These are phyloP conservation scores for Diatrype stigma DNA, from an alignment of 2,329 filamentous ascomycete genomes.

Conservation along the genomic window DNA sequence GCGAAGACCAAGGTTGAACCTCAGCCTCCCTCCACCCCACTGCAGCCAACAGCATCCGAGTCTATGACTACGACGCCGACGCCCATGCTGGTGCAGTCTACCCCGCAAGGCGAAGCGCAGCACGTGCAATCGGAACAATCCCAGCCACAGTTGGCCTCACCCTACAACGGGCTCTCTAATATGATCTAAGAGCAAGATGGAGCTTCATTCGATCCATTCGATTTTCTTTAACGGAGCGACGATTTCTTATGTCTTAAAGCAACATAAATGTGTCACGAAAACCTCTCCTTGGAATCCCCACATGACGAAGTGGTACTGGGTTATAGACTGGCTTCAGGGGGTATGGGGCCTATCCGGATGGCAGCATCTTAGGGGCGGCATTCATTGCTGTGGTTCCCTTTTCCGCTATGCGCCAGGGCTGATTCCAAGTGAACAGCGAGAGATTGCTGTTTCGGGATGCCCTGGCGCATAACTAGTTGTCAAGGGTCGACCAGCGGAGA, in stretches of 20 bases:
- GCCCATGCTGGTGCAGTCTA: constrained; percentile 23
- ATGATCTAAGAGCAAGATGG: constrained; percentile 37
- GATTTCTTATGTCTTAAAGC: constrained; percentile 14
- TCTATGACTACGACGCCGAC: constrained; percentile 38
- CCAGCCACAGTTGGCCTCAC: constrained; percentile 28
- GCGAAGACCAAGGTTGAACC: constrained; percentile 45
- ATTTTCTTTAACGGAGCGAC: not conserved
- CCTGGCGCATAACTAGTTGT: too few relatives aligned
- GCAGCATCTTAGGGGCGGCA: constrained; percentile 5
- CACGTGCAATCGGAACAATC: constrained; percentile 23
- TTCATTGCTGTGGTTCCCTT: constrained; percentile 6
- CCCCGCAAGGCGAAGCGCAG: constrained; percentile 24
- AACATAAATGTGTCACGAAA: constrained; percentile 23
- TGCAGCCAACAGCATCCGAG: constrained; percentile 34
- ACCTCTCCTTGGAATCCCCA: constrained; percentile 18
- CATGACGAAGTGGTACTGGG: constrained; percentile 16
- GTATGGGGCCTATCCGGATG: constrained; percentile 9
- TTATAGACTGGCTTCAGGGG: constrained; percentile 24
- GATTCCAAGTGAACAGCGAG: not conserved
- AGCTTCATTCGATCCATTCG: not conserved
- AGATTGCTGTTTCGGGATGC: not conserved
- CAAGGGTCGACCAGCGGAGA: too few relatives aligned
- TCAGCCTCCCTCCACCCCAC: constrained; percentile 38
- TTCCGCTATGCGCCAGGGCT: not conserved
- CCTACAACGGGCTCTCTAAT: constrained; percentile 37